Percentiles rank a stretch among this genome's conserved stretches.
These are phyloP conservation scores for Uronychia setigera DNA, from an alignment of 73 alveolate genomes.

Conservation along the genomic window DNA sequence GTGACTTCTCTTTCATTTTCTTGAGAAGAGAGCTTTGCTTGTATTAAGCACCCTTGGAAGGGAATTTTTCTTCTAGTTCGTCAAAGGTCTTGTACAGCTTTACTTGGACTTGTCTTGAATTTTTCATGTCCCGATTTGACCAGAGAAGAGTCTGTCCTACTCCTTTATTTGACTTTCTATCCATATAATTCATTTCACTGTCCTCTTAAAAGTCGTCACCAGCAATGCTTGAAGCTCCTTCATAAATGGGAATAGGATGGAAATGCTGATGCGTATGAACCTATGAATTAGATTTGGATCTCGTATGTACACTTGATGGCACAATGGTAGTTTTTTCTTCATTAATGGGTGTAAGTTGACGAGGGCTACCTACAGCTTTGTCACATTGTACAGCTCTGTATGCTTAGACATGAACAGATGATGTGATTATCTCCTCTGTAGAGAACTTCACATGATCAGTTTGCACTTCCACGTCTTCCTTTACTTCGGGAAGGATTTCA, in stretches of 20 bases:
- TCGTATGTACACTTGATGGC: neutral
- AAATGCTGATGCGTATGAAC: neutral
- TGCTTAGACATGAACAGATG: neutral
- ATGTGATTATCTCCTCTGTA: neutral
- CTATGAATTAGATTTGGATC: neutral
- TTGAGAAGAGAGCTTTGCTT: neutral
- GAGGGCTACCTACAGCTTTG: too few relatives aligned
- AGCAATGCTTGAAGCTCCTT: too few relatives aligned
- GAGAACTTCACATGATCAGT: neutral
- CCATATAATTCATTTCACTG: neutral
- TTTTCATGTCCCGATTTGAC: neutral
- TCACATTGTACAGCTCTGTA: neutral
- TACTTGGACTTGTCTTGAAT: neutral
- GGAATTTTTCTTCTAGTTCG: neutral
- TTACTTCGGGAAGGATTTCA: neutral
- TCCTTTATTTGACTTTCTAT: neutral
- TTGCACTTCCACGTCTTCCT: neutral
- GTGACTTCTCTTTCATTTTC: neutral
- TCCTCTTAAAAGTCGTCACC: neutral
- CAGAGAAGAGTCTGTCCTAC: neutral
- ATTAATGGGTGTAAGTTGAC: too few relatives aligned
- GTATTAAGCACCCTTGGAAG: neutral
- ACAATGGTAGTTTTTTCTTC: too few relatives aligned
- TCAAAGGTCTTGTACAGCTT: neutral
- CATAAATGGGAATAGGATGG: too few relatives aligned